Conservation (phyloP, 768 basidiomycete genomes). For the Kwoniella newhampshirensis region DNA sequence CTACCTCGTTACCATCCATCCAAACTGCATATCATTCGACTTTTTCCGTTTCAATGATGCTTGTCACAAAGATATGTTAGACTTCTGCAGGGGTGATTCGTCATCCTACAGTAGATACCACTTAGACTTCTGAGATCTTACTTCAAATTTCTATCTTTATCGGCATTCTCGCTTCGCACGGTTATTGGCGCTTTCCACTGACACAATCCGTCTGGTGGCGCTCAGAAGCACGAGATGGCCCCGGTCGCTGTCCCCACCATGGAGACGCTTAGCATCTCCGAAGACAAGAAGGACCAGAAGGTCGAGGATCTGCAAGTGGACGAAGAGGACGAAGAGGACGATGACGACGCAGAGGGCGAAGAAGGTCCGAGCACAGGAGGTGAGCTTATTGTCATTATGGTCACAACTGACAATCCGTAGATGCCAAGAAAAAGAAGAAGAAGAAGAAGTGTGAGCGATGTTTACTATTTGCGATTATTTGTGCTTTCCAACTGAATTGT, state of each 20-base stretch:
- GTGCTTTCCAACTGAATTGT: not conserved
- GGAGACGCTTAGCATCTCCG: conserved; percentile 22
- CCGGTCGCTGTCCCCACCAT: conserved; percentile 20
- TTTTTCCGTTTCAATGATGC: conserved; percentile 24
- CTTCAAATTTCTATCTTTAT: not conserved
- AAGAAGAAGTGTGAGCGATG: conserved; percentile 68
- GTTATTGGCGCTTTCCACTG: not conserved
- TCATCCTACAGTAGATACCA: conserved; percentile 24
- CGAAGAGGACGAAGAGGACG: conserved; percentile 23
- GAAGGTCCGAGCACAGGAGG: conserved; percentile 11
- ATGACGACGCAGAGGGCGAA: conserved; percentile 27
- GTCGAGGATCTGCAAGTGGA: conserved; percentile 7
- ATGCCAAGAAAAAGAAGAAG: conserved; percentile 85
- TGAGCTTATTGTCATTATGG: not conserved
- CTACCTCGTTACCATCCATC: no score
- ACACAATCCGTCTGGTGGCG: not conserved
- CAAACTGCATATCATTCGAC: no score
- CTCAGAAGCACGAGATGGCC: conserved; percentile 1
- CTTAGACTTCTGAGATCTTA: conserved; percentile 28
- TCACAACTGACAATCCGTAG: conserved; percentile 9
- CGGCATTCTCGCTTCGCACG: not conserved
- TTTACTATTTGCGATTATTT: not conserved
- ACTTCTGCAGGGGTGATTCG: conserved; percentile 35
- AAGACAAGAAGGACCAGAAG: conserved; percentile 11
- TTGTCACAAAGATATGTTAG: conserved; percentile 48